Evolutionary conservation across 768 basidiomycete genomes (phyloP), one percentile per base, ranked within the genome.

Genomic region (Mycena floridula): DNA sequence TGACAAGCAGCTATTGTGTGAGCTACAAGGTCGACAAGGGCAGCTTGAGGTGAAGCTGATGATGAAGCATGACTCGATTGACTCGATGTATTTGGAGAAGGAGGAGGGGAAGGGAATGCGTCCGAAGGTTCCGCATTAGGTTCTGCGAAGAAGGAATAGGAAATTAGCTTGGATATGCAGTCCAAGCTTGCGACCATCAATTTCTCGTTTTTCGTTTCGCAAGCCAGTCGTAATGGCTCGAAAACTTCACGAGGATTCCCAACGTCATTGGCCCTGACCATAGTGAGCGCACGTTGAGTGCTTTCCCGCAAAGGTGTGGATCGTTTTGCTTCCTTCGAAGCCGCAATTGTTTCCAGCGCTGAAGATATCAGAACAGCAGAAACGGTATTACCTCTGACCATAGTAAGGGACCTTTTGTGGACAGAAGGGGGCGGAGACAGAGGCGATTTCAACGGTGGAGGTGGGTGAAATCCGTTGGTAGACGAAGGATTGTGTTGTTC

Each of bases 131-230:
- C 25, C 7, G 70, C 61, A 26, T 70, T 65, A 25, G 76, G 62
- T 54, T 96, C 94, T 35, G 80, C 78, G 58, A 98, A 97, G 77
- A 98, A 98, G 21, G 91, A 93, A 63, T 98, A 91, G 6, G 93
- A 94, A 50, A 98, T 89, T 52, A 99, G 79, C 65, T 99, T 99
- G 44, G 92, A 90, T 48, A 97, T 92, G 58, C 96, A 94, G 64
- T 99, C 96, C 61, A 99, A 70, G 54, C 94, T 95, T 15, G 93
- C 89, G 59, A 96, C 90, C 85, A 93, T 89, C 25, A 98, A 77
- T 53, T 91, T 91, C 60, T 97, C 93, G 50, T 76, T 88, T 42
- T 83, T 78, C 4, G 94, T 97, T 70, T 98, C 95, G 67, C 96
- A 98, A 7, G 96, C 96, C 42, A 98, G 72, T 40, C 90, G 81